phyloP scores from a whole-genome alignment of 345 rosid species.

The Pugionium cornutum region DNA sequence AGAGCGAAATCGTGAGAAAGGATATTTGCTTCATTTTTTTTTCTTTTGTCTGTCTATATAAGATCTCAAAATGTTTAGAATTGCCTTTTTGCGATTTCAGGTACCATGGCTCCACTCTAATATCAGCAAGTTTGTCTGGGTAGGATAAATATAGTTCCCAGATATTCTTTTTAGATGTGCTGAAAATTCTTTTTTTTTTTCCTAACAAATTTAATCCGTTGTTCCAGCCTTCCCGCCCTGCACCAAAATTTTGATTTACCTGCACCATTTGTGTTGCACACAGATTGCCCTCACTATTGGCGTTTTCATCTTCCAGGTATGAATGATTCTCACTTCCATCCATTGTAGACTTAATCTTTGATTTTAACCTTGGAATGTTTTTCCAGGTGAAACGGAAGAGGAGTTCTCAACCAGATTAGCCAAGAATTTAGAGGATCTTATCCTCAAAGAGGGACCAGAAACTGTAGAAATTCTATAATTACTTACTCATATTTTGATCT shows the following conservation, averaged over 20 bases:
- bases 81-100: conserved; percentile 44
- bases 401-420: conserved; percentile 92
- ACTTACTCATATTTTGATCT: background rate
- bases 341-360: background rate
- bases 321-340: conserved; percentile 11
- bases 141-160: conserved; percentile 28
- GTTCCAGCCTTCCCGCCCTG: conserved; percentile 72
- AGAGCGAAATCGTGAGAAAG: conserved; percentile 59
- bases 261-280: conserved; percentile 86
- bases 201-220: background rate
- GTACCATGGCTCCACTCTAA: conserved; percentile 91
- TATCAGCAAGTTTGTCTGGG: conserved; percentile 97
- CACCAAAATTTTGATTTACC: conserved; percentile 97
- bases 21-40: background rate
- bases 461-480: conserved; percentile 48
- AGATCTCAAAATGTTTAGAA: conserved; percentile 19
- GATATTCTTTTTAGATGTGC: background rate
- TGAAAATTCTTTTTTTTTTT: conserved; percentile 8
- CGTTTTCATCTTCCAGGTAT: conserved; percentile 89
- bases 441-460: conserved; percentile 95
- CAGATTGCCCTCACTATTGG: conserved; percentile 99
- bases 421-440: conserved; percentile 78
- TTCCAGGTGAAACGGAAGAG: conserved; percentile 91
- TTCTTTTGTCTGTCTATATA: background rate
- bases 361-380: background rate